Percentiles rank a stretch among this genome's conserved stretches.
Conservation (phyloP, 2,329 filamentous ascomycete genomes). For the Fusarium mangiferae region DNA sequence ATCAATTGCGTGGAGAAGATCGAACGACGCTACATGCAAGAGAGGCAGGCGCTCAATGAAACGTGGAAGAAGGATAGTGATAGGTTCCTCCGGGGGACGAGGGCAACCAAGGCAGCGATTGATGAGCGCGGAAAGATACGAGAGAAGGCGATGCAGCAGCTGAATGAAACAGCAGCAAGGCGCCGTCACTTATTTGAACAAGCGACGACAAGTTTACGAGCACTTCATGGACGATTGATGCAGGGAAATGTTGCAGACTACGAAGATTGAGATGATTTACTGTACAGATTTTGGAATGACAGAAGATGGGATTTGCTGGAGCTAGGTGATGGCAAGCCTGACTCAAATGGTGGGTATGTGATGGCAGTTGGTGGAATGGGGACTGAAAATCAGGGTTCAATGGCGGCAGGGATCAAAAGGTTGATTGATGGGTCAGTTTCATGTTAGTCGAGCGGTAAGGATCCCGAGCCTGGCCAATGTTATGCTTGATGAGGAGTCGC, state of each 20-base stretch:
- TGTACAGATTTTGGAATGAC: neutral
- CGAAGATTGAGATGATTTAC: neutral
- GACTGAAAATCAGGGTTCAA: constrained; percentile 33
- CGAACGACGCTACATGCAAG: constrained; percentile 32
- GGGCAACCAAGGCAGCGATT: constrained; percentile 14
- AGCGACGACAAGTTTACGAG: constrained; percentile 36
- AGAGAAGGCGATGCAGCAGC: neutral
- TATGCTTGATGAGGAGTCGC: neutral
- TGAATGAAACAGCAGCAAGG: constrained; percentile 20
- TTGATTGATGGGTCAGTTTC: constrained; percentile 20
- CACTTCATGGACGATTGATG: constrained; percentile 33
- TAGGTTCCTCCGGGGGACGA: constrained; percentile 26
- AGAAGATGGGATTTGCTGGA: constrained; percentile 2
- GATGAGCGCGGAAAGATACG: constrained; percentile 2
- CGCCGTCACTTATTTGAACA: constrained; percentile 32
- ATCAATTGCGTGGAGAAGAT: constrained; percentile 38
- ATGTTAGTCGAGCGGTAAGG: constrained; percentile 3
- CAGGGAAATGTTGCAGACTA: constrained; percentile 6
- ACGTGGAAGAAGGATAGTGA: constrained; percentile 30
- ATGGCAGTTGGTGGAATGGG: neutral
- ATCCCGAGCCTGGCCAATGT: constrained; percentile 2
- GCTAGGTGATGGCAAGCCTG: neutral
- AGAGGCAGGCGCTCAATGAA: constrained; percentile 28
- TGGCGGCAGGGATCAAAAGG: constrained; percentile 19
- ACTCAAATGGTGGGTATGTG: neutral